These are phyloP conservation scores for Penicillium ochrochloron DNA, from an alignment of 495 filamentous ascomycete genomes.

Conservation along the genomic window DNA sequence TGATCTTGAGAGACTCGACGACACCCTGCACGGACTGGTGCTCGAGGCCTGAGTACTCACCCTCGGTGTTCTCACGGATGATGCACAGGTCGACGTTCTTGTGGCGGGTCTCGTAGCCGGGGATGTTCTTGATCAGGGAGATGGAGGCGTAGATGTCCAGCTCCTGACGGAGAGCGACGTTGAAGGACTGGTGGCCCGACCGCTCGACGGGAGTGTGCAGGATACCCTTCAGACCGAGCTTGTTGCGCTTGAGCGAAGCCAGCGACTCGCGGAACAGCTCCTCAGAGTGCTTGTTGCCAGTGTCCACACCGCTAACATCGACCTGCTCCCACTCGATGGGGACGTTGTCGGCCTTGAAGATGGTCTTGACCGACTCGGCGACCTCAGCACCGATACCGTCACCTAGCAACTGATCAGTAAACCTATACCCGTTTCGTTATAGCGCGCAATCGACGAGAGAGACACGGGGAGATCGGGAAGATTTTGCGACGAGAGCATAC, in stretches of 20 bases:
- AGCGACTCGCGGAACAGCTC: conserved; percentile 94
- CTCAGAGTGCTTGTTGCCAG: conserved; percentile 85
- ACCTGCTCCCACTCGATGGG: conserved; percentile 99
- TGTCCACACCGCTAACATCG: conserved; percentile 90
- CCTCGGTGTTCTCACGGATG: conserved; percentile 99
- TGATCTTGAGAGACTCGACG: conserved; percentile 99
- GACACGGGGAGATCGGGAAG: neutral
- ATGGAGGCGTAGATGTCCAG: conserved; percentile 99
- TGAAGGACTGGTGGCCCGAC: conserved; percentile 98
- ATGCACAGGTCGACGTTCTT: conserved; percentile 96
- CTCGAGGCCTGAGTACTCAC: conserved; percentile 97
- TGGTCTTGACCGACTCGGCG: conserved; percentile 94
- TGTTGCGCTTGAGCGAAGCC: conserved; percentile 94
- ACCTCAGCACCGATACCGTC: conserved; percentile 99
- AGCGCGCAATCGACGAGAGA: neutral
- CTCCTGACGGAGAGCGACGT: conserved; percentile 97
- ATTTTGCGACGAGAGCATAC: conserved; percentile 43
- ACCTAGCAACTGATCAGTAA: conserved; percentile 49
- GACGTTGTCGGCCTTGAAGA: conserved; percentile 99
- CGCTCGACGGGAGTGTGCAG: conserved; percentile 95
- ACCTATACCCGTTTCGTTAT: neutral
- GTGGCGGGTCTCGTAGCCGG: conserved; percentile 95
- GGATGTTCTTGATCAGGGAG: conserved; percentile 98
- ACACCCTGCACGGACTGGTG: conserved; percentile 97
- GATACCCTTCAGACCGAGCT: conserved; percentile 95